Evolutionary conservation across 805 yeast genomes (phyloP), one percentile per base, ranked within the genome.

Genomic region (Ogataea corticis): DNA sequence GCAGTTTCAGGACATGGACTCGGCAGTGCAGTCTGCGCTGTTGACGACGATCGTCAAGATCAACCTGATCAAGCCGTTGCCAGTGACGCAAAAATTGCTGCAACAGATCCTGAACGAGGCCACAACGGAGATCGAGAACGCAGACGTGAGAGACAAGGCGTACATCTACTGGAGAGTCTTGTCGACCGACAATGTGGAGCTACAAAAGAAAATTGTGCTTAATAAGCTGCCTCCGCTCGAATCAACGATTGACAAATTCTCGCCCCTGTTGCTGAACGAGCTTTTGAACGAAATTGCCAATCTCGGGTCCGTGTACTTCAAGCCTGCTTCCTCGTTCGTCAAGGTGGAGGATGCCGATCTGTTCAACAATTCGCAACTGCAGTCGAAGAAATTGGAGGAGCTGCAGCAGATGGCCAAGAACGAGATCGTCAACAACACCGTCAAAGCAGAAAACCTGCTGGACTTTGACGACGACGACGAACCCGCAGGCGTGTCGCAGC

Each of bases 281-380:
- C 73, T 94, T 40, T 60, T 92, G 25, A 62, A 70, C n/a, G 96
- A 92, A 61, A 68, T 92, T 45, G 83, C 95, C 2, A 85, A 94
- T 7, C 75, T 94, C 50, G 83, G 96, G 31, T 88, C 97, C 0
- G 94, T 94, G 2, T 88, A 88, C 60, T 95, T 86, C 66, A 85
- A 85, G 60, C 96, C 97, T 11, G 80, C 87, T 4, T 70, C 79
- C 15, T 72, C 81, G 28, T 85, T 85, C 57, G 70, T 82, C 45
- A 62, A 49, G 41, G 44, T 49, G 23, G 41, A 40, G 2, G 56
- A 53, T 17, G 57, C 52, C 7, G 49, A 52, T 2, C 44, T 55
- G 19, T 47, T 56, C 5, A 48, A 54, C n/a, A 52, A 56, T 15
- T 53, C 64, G 9, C 54, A 55, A 27, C 46, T 65, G 37, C 73